Conservation (phyloP, 2,329 filamentous ascomycete genomes). For the Fusarium abutilonis region DNA sequence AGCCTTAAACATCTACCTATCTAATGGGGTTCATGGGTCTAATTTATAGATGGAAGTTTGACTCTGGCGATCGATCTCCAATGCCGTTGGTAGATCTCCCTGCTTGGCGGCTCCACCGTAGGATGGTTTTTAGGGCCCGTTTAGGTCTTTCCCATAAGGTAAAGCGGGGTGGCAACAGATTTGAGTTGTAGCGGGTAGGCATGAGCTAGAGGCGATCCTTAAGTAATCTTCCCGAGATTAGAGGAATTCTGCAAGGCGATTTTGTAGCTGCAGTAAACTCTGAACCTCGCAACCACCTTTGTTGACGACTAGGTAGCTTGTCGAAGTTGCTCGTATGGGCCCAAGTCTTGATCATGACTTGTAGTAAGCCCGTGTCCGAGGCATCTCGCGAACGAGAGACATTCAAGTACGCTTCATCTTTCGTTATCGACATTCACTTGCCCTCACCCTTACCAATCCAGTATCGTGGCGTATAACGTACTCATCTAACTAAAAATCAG, state of each 20-base stretch:
- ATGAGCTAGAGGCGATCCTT: constrained; percentile 3
- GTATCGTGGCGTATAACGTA: background rate
- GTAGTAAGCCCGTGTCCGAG: constrained; percentile 29
- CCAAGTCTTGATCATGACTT: constrained; percentile 16
- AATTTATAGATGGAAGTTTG: background rate
- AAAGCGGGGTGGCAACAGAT: constrained; percentile 15
- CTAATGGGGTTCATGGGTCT: too few relatives aligned
- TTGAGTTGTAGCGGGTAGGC: background rate
- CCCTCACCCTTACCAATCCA: background rate
- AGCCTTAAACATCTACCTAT: too few relatives aligned
- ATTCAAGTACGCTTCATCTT: constrained; percentile 41
- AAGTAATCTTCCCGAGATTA: constrained; percentile 19
- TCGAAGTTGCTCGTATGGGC: constrained; percentile 9
- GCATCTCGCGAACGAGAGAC: constrained; percentile 48
- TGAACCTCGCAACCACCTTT: background rate
- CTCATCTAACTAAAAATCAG: constrained; percentile 17
- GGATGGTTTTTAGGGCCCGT: background rate
- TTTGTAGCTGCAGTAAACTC: constrained; percentile 2
- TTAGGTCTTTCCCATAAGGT: background rate
- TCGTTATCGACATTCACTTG: background rate
- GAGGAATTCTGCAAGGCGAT: constrained; percentile 8
- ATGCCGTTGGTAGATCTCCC: constrained; percentile 16
- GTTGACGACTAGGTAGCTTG: background rate
- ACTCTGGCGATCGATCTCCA: constrained; percentile 22
- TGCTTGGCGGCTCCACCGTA: constrained; percentile 17